phyloP scores from a whole-genome alignment of 2,329 filamentous ascomycete species.

The Aspergillus sp. region DNA sequence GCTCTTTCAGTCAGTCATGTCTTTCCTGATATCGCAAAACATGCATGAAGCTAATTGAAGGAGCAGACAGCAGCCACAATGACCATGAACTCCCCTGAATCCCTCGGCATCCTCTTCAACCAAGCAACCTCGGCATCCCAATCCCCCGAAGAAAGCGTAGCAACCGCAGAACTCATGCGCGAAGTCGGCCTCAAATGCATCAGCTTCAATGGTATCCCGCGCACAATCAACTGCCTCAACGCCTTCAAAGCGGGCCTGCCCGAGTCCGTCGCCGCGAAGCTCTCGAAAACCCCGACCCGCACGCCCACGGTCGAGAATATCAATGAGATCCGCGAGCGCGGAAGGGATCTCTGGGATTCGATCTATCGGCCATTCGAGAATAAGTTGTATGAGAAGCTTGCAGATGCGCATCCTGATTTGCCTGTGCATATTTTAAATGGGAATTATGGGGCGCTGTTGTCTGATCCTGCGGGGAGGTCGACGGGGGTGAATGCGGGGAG shows the following conservation, averaged over 20 bases:
- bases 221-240: slow-evolving; percentile 74
- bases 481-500: slow-evolving; percentile 56
- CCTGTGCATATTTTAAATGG: slow-evolving; percentile 70
- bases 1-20: slow-evolving; percentile 52
- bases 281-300: slow-evolving; percentile 55
- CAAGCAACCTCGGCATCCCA: slow-evolving; percentile 26
- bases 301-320: slow-evolving; percentile 49
- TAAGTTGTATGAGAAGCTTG: slow-evolving; percentile 66
- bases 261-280: slow-evolving; percentile 43
- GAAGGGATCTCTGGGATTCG: slow-evolving; percentile 63
- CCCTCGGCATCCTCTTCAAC: slow-evolving; percentile 58
- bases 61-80: slow-evolving; percentile 69
- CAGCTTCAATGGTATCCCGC: slow-evolving; percentile 57
- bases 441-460: slow-evolving; percentile 68
- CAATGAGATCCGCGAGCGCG: slow-evolving; percentile 49
- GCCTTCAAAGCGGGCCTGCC: slow-evolving; percentile 62
- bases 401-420: slow-evolving; percentile 69
- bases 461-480: slow-evolving; percentile 52
- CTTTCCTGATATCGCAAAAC: neutral
- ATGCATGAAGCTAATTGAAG: neutral
- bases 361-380: slow-evolving; percentile 69
- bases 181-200: slow-evolving; percentile 44
- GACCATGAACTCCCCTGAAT: slow-evolving; percentile 78
- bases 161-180: slow-evolving; percentile 35
- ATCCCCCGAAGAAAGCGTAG: slow-evolving; percentile 20